Percentiles rank a stretch among this genome's conserved stretches.
These are phyloP conservation scores for Vitis labrusca DNA, from an alignment of 164 flowering plant genomes.

Conservation along the genomic window DNA sequence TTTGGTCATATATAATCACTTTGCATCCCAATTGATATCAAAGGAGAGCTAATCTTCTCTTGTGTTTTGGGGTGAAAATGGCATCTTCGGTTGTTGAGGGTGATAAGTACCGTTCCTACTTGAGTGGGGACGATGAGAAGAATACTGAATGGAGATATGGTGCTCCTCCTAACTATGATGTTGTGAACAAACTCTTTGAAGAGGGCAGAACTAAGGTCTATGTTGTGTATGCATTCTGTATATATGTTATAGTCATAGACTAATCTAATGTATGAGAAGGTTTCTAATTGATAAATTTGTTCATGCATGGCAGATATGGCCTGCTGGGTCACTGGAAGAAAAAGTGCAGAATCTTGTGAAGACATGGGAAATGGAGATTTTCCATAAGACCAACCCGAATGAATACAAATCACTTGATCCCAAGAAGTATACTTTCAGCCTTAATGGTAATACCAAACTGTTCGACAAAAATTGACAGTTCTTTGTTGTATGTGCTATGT, in stretches of 20 bases:
- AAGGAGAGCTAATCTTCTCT: background rate
- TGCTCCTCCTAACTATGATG: constrained; percentile 12
- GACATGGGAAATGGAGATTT: constrained; percentile 35
- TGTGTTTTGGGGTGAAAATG: constrained; percentile 15
- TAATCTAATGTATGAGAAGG: no score
- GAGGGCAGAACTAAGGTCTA: constrained; percentile 47
- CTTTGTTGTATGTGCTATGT: no score
- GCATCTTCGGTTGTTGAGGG: constrained; percentile 16
- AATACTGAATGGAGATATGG: constrained; percentile 11
- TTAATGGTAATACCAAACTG: no score
- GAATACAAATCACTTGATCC: constrained; percentile 15
- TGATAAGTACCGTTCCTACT: constrained; percentile 37
- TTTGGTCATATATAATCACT: background rate
- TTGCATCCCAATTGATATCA: background rate
- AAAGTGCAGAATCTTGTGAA: constrained; percentile 26
- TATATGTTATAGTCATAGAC: no score
- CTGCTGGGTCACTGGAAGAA: constrained; percentile 29
- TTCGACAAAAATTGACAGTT: no score
- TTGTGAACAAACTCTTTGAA: constrained; percentile 50
- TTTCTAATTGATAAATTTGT: no score
- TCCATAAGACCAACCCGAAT: constrained; percentile 15
- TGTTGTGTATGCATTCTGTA: background rate
- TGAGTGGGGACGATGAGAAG: background rate
- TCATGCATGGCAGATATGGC: constrained; percentile 10
- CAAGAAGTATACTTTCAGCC: background rate